Base-by-base conservation (phyloP, 306 rosid genomes). In the Macrotyloma uniflorum region DNA sequence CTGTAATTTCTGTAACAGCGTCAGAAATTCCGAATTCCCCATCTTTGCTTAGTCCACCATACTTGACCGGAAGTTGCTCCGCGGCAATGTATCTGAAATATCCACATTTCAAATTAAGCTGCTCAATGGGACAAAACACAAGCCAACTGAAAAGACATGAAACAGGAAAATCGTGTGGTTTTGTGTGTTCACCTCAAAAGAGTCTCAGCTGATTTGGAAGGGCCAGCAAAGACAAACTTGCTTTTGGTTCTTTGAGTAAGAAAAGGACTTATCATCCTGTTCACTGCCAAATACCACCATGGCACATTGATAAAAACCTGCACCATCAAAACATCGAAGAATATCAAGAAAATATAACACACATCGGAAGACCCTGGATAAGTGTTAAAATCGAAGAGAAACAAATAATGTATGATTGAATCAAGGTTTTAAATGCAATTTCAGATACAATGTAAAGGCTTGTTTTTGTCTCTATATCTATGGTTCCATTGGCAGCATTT, bases 271-370 rank as follows among this genome's bases (percentile, higher is more conserved):
- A 90, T 90, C 96, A 90, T 88, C 59, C 85, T 75, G 69, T 83
- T 90, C 73, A 86, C 89, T 19, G 93, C 96, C 54, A 88, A 78
- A 74, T 92, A 92, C 97, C 97, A 92, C 86, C 94, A 92, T 7
- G 96, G 96, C 47, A 90, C 96, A 82, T 89, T 92, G 91, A 92
- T 82, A 59, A 92, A 92, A 68, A 92, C 90, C 97, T 92, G 53
- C 18, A 59, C 55, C 65, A 69, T 16, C 10, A 5, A 70, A 33
- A 0, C 0, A 67, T 49, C 35, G 16, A 46, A 15, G 0, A 23
- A 46, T 1, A 33, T n/a, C 1, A 35, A 33, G 1, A 51, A 42
- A 6, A 22, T 1, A 42, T 6, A 20, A 46, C 13, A 65, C 3
- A 30, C 22, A 73, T 38, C 26, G 5, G 4, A n/a, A 30, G 16